These are phyloP conservation scores for Cornus controversa DNA, from an alignment of 148 eudicot species.

Conservation along the genomic window DNA sequence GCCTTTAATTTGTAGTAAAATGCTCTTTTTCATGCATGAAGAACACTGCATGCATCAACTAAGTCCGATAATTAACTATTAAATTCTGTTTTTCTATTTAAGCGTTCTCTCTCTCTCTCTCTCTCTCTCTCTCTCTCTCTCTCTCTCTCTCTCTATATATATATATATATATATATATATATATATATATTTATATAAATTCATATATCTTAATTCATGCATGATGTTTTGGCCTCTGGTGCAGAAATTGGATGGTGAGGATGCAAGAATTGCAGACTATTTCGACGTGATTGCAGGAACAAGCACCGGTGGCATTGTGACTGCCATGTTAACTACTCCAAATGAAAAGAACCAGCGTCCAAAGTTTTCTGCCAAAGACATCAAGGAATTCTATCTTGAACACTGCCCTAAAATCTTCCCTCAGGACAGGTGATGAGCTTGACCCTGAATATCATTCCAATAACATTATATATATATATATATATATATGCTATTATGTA, in stretches of 20 bases:
- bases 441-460: neutral
- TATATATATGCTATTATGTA: neutral
- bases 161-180: too few relatives aligned
- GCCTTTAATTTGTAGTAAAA: too few relatives aligned
- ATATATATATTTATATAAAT: too few relatives aligned
- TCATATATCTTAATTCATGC: too few relatives aligned
- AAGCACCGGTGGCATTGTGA: constrained; percentile 45
- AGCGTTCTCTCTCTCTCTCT: too few relatives aligned
- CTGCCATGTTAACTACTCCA: constrained; percentile 45
- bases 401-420: constrained; percentile 46
- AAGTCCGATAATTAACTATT: too few relatives aligned
- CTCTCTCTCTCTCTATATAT: too few relatives aligned
- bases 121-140: too few relatives aligned
- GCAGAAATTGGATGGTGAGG: constrained; percentile 43
- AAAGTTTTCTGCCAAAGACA: constrained; percentile 42
- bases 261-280: constrained; percentile 47
- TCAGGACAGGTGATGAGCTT: constrained; percentile 22
- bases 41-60: too few relatives aligned
- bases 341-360: constrained; percentile 36
- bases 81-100: too few relatives aligned
- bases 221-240: neutral
- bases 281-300: constrained; percentile 53
- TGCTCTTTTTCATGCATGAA: too few relatives aligned
- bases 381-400: constrained; percentile 39
- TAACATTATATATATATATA: neutral